phyloP scores from a whole-genome alignment of 768 basidiomycete species.

The Albatrellus ellisii region DNA sequence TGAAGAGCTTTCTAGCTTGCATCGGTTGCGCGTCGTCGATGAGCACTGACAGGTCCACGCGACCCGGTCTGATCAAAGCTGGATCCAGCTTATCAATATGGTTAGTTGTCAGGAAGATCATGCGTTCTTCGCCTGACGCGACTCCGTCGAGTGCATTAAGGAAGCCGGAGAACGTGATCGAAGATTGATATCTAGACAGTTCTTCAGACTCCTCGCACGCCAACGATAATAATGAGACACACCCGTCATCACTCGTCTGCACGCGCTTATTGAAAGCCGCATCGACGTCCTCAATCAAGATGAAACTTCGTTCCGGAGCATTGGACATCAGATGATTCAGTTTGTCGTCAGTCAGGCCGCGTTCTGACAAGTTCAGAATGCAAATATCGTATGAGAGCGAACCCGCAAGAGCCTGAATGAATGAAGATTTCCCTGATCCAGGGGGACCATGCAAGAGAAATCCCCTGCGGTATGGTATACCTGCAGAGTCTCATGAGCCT shows the following conservation, averaged over 20 bases:
- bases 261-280: constrained; percentile 92
- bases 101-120: constrained; percentile 99
- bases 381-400: constrained; percentile 91
- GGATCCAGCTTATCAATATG: constrained; percentile 83
- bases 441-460: constrained; percentile 94
- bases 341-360: constrained; percentile 94
- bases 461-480: constrained; percentile 93
- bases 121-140: constrained; percentile 93
- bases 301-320: constrained; percentile 82
- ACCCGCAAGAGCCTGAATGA: constrained; percentile 94
- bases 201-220: constrained; percentile 6
- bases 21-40: constrained; percentile 78
- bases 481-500: constrained; percentile 26
- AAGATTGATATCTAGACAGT: constrained; percentile 68
- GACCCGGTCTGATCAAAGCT: constrained; percentile 89
- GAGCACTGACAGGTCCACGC: constrained; percentile 77
- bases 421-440: constrained; percentile 96
- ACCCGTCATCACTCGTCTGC: constrained; percentile 90
- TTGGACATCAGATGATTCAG: constrained; percentile 87
- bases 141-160: constrained; percentile 96
- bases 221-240: constrained; percentile 17
- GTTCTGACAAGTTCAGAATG: constrained; percentile 87
- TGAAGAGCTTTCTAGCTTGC: constrained; percentile 71
- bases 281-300: constrained; percentile 96
- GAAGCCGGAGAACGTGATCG: constrained; percentile 95